Conservation (phyloP, 2,329 filamentous ascomycete genomes). For the Microdochium bolleyi region DNA sequence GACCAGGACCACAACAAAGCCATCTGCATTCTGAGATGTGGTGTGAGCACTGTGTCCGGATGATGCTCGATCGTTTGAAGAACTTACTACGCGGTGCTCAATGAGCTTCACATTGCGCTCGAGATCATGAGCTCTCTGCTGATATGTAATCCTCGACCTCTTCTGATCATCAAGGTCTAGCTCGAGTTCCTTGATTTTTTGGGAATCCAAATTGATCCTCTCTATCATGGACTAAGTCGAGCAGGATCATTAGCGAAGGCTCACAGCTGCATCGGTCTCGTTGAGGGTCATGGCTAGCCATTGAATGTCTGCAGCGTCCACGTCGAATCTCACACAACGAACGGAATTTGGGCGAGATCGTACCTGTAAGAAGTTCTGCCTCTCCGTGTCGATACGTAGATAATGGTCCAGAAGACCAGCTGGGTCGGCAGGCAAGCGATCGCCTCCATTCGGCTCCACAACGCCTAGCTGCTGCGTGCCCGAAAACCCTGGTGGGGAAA, state of each 20-base stretch:
- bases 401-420: not conserved
- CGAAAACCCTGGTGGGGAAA: not conserved
- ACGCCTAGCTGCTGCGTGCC: not conserved
- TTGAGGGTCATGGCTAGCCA: no score
- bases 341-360: not conserved
- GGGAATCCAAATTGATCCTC: not conserved
- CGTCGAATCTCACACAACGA: no score
- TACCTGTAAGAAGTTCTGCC: not conserved
- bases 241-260: not conserved
- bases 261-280: not conserved
- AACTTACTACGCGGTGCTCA: not conserved
- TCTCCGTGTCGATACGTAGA: not conserved
- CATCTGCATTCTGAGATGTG: constrained; percentile 15
- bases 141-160: not conserved
- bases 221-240: not conserved
- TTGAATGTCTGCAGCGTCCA: no score
- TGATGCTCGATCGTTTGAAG: not conserved
- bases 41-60: constrained; percentile 2
- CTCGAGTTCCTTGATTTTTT: not conserved
- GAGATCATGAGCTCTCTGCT: not conserved
- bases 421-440: not conserved
- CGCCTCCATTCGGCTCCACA: not conserved
- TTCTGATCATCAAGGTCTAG: not conserved
- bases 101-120: not conserved
- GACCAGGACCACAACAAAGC: constrained; percentile 23